Evolutionary conservation across 2,329 filamentous ascomycete species (phyloP), one percentile per base, ranked within the genome.

Genomic region (Sporothrix dimorphospora): DNA sequence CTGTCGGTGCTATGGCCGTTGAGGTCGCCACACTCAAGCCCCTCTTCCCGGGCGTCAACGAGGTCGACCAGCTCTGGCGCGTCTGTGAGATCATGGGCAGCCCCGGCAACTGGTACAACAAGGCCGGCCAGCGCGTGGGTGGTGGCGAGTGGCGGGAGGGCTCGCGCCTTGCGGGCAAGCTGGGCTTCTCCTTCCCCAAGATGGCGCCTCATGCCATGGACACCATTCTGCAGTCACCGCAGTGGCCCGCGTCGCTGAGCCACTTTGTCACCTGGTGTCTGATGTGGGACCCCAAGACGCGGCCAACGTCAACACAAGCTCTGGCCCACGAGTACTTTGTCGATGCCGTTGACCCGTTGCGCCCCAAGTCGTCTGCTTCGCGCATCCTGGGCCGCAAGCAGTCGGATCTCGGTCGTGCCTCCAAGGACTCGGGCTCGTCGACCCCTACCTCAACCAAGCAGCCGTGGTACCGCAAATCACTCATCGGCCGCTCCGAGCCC

Each of bases 71-170:
- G 81, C 96, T 99, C 1, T 99, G 96, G 96, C 91, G 96, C 76
- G 93, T 99, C 0, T 99, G 96, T 80, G 96, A 99, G 81, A 97
- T 99, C 72, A 99, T 99, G 96, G 96, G 96, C 67, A 98, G 95
- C 83, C 96, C 96, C 2, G 96, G 96, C 59, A 95, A 95, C 83
- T 99, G 96, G 96, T 96, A 97, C 80, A 97, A 93, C 85, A 98
- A 98, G 82, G 86, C 92, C 5, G 94, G 94, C 30, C 86, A 87
- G 34, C 92, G 91, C 76, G 93, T 99, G 38, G 96, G 96, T 71
- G 96, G 96, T 79, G 96, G 96, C 78, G 96, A 99, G 77, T 99
- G 96, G 96, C 94, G 94, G 78, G 96, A 99, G 72, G 96, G 96
- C 72, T 94, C 94, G 61, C 89, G 94, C 74, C 85, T 99, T 73